phyloP scores from a whole-genome alignment of 768 basidiomycete genomes.

The Trametes sanguinea region DNA sequence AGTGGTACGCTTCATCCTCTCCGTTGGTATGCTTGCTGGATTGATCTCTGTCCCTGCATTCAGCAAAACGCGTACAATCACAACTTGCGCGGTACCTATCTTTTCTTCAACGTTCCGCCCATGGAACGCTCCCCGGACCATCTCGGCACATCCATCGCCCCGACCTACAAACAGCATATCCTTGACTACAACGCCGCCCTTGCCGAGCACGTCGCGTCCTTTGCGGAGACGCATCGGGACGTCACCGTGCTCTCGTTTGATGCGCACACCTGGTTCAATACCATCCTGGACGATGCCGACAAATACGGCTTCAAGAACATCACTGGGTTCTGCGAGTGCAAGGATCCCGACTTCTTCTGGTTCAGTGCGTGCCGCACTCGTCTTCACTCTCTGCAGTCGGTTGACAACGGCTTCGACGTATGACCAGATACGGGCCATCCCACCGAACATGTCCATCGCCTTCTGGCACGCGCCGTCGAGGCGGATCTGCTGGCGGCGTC shows the following conservation, averaged over 20 bases:
- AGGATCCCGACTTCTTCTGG: constrained; percentile 53
- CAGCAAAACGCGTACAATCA: constrained; percentile 44
- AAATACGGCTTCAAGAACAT: constrained; percentile 49
- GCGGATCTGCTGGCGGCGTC: constrained; percentile 33
- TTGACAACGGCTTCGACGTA: background rate
- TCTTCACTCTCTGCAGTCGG: background rate
- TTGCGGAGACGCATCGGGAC: constrained; percentile 42
- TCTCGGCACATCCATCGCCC: constrained; percentile 39
- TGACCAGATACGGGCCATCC: constrained; percentile 50
- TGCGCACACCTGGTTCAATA: constrained; percentile 51
- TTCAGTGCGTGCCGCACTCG: constrained; percentile 41
- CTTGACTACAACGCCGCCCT: constrained; percentile 46
- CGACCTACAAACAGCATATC: constrained; percentile 42
- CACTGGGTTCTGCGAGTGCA: constrained; percentile 56
- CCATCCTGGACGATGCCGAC: constrained; percentile 42
- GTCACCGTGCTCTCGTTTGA: constrained; percentile 50
- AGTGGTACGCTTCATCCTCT: constrained; percentile 39
- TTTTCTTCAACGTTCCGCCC: constrained; percentile 61
- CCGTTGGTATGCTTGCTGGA: too few relatives aligned
- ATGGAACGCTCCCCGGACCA: constrained; percentile 48
- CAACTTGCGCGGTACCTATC: constrained; percentile 45
- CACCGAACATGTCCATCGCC: constrained; percentile 48
- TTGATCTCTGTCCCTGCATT: too few relatives aligned
- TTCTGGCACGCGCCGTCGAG: constrained; percentile 48
- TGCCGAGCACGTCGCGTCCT: constrained; percentile 35